A percentile compares a stretch with the other conserved stretches of the same genome.
These are phyloP conservation scores for Cryptosporidium ubiquitum DNA, from an alignment of 169 alveolate genomes.

Conservation along the genomic window DNA sequence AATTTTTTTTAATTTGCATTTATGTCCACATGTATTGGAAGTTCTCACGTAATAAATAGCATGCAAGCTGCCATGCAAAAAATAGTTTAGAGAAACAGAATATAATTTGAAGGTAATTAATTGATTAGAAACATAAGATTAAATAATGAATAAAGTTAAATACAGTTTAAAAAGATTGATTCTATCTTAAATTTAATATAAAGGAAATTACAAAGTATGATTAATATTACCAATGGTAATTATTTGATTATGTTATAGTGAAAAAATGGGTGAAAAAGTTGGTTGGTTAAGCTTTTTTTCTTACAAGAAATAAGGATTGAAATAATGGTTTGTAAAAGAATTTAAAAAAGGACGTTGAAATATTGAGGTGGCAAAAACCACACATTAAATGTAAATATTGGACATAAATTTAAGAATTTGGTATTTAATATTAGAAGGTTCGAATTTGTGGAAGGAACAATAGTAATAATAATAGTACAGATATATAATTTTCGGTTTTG, in stretches of 20 bases:
- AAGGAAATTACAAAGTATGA: too few species aligned
- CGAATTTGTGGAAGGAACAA: background rate
- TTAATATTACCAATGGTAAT: too few species aligned
- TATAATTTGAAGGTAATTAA: too few species aligned
- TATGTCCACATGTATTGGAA: background rate
- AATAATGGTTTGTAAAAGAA: background rate
- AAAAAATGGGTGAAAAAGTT: background rate
- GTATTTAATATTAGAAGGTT: background rate
- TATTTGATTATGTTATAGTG: too few species aligned
- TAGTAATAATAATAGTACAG: background rate
- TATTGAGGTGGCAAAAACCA: background rate
- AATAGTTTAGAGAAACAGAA: background rate
- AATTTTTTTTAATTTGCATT: background rate
- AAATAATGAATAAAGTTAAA: too few species aligned
- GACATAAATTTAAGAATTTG: background rate
- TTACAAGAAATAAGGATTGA: background rate
- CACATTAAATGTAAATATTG: constrained; percentile 3
- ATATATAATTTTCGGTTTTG: background rate
- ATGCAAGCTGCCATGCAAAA: background rate
- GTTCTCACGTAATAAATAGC: background rate
- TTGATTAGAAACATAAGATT: too few species aligned
- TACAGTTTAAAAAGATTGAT: too few species aligned
- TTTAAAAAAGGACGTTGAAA: background rate
- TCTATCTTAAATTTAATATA: too few species aligned
- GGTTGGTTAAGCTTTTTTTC: background rate